These are phyloP conservation scores for Boletus sensibilis DNA, from an alignment of 768 basidiomycete species.

Conservation along the genomic window DNA sequence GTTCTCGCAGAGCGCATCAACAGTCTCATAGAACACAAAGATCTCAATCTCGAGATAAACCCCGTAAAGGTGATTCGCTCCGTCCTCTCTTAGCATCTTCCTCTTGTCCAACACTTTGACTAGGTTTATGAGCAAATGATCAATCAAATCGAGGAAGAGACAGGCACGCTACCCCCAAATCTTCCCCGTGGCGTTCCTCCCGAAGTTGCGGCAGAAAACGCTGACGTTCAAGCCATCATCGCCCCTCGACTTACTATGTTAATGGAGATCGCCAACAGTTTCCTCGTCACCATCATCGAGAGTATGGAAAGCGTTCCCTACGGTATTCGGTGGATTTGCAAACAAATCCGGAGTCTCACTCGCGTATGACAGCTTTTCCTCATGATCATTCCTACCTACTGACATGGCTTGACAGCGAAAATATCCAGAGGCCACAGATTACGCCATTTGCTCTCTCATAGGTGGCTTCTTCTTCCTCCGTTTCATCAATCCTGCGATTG, in stretches of 20 bases:
- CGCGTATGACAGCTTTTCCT: conserved; percentile 53
- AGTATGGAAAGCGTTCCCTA: conserved; percentile 98
- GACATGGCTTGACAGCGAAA: conserved; percentile 64
- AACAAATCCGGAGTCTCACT: conserved; percentile 96
- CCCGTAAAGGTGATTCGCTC: conserved; percentile 77
- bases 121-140: conserved; percentile 99
- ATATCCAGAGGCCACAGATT: conserved; percentile 98
- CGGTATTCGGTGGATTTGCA: conserved; percentile 99
- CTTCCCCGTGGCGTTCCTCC: conserved; percentile 92
- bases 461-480: conserved; percentile 99
- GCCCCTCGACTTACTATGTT: conserved; percentile 96
- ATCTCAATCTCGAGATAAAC: conserved; percentile 98
- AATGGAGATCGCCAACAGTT: conserved; percentile 99
- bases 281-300: conserved; percentile 96
- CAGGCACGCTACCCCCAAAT: conserved; percentile 85
- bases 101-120: background rate
- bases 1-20: conserved; percentile 98
- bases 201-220: conserved; percentile 90
- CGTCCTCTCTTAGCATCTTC: background rate
- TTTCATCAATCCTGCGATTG: conserved; percentile 99
- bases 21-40: conserved; percentile 98
- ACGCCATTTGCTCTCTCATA: conserved; percentile 96
- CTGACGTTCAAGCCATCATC: conserved; percentile 97
- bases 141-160: conserved; percentile 97
- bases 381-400: conserved; percentile 1